Evolutionary conservation across 2,329 filamentous ascomycete species (phyloP).

Genomic region (Didymella pomorum): DNA sequence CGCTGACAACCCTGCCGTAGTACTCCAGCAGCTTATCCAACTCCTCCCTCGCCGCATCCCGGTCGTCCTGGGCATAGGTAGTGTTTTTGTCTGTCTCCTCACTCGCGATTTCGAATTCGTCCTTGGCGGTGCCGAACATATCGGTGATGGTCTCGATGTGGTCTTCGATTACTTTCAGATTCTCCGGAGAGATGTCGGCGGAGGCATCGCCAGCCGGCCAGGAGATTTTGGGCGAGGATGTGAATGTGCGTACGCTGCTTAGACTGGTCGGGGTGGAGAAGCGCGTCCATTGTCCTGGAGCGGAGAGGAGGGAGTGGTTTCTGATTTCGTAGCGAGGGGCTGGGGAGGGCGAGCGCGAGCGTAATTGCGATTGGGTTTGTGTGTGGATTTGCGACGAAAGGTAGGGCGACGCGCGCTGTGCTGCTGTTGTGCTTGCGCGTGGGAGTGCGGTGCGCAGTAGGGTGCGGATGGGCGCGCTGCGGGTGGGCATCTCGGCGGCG

Average conservation of each 20-base stretch:
- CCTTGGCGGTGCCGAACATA: constrained; percentile 50
- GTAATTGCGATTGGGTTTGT: constrained; percentile 22
- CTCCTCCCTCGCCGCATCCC: constrained; percentile 62
- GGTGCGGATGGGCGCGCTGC: constrained; percentile 36
- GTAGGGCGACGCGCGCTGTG: constrained; percentile 32
- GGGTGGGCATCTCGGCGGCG: constrained; percentile 35
- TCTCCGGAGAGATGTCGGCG: constrained; percentile 28
- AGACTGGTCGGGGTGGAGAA: constrained; percentile 42
- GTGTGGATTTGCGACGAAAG: constrained; percentile 32
- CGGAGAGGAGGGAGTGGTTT: constrained; percentile 35
- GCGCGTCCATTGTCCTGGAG: constrained; percentile 44
- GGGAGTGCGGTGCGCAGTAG: constrained; percentile 42
- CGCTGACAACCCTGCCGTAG: constrained; percentile 48
- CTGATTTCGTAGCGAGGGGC: constrained; percentile 38
- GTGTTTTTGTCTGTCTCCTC: constrained; percentile 63
- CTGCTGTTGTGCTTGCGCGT: constrained; percentile 35
- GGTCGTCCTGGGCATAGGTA: constrained; percentile 63
- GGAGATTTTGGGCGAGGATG: constrained; percentile 17
- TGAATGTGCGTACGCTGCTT: constrained; percentile 45
- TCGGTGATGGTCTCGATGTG: constrained; percentile 48
- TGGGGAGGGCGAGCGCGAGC: constrained; percentile 34
- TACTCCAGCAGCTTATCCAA: constrained; percentile 58
- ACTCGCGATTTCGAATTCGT: constrained; percentile 60
- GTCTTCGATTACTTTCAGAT: constrained; percentile 37
- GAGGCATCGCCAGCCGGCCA: constrained; percentile 21